Evolutionary conservation across 2,329 filamentous ascomycete genomes (phyloP), one percentile per base, ranked within the genome.

Genomic region (Trichoderma koningiopsis): DNA sequence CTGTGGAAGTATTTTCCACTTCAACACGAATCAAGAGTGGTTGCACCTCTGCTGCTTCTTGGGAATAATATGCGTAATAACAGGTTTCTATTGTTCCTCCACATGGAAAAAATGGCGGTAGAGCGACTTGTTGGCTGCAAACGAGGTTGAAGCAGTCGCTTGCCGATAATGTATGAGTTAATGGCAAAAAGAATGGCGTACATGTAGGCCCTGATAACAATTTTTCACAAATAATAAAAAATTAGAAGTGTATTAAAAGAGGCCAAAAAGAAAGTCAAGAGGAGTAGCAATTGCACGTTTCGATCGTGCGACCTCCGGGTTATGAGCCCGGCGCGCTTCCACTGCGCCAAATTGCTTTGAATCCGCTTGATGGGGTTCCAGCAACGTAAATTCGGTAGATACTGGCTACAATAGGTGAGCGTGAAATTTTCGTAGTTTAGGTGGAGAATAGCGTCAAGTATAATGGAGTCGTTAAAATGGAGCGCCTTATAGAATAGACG

Each of bases 291-390:
- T 68, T 68, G 65, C 65, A 68, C 73, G 74, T 75, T 75, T 75
- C 74, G 74, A 75, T 75, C 74, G 72, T 73, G 69, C 70, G 73
- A 71, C 66, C 74, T 75, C 74, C 74, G 74, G 74, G 74, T 75
- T 75, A 75, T 74, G 72, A 74, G 72, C 72, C 72, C 72, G 72
- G 72, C 71, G 74, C 74, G 74, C 74, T 75, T 74, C 74, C 74
- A 73, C 74, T 75, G 74, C 74, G 74, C 74, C 74, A 75, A 74
- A 74, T 75, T 74, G 72, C 72, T 73, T 73, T 72, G 19, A 14
- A 68, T 68, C 19, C 47, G 66, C 49, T 57, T 59, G 65, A 31
- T 68, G 56, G 33, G 5, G 24, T n/a, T 13, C 8, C 7, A 33
- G 5, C 4, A 13, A 22, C 8, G 7, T 43, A 68, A 68, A 57